Evolutionary conservation across 2,329 filamentous ascomycete genomes (phyloP).

Genomic region (Purpureocillium lavendulum): DNA sequence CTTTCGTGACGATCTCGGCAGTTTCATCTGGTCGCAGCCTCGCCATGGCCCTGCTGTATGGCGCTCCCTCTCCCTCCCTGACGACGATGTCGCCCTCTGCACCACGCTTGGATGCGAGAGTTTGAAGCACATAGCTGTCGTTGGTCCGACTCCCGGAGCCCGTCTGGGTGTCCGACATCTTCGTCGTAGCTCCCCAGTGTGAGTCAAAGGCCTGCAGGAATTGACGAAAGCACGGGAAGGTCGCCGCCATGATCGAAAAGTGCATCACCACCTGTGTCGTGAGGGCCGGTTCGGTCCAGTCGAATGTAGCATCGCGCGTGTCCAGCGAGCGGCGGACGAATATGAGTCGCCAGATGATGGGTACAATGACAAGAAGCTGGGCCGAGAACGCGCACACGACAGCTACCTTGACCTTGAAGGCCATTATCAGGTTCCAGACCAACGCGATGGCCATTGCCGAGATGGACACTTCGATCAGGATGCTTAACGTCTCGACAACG

Average conservation of each 20-base stretch:
- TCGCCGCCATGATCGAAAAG: conserved; percentile 11
- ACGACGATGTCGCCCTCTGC: too few relatives aligned
- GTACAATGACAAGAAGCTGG: conserved; percentile 9
- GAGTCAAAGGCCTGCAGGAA: conserved; percentile 11
- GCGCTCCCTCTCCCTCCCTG: too few relatives aligned
- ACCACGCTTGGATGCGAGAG: background rate
- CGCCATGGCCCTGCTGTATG: background rate
- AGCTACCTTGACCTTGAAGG: conserved; percentile 7
- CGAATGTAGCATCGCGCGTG: conserved; percentile 1
- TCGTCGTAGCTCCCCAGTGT: conserved; percentile 9
- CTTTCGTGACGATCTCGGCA: conserved; percentile 3
- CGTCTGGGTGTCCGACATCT: conserved; percentile 6
- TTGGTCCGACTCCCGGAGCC: conserved; percentile 3
- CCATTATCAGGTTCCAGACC: conserved; percentile 9
- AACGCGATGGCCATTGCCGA: conserved; percentile 7
- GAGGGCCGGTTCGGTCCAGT: conserved; percentile 3
- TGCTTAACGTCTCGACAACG: conserved; percentile 7
- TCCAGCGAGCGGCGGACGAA: conserved; percentile 1
- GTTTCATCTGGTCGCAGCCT: conserved; percentile 2
- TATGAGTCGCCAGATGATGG: conserved; percentile 6
- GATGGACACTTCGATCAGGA: conserved; percentile 7
- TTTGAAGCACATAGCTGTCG: conserved; percentile 6
- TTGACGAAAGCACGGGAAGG: conserved; percentile 11
- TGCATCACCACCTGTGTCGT: conserved; percentile 11
- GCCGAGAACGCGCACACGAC: conserved; percentile 11